phyloP scores from a whole-genome alignment of 2,329 filamentous ascomycete genomes.

The Trichoderma semiorbis region DNA sequence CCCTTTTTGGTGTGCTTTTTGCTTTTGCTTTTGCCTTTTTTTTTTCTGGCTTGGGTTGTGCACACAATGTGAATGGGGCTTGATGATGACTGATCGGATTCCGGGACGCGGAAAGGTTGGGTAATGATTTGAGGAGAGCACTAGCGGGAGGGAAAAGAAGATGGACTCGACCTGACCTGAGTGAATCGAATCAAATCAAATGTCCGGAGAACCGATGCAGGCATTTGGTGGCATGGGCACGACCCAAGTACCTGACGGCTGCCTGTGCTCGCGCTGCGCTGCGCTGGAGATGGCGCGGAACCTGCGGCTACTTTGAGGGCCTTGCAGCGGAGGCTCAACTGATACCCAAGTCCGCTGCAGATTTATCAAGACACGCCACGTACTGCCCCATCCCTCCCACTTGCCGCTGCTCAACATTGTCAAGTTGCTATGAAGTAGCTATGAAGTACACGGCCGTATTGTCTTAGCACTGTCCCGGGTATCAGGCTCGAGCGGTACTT shows the following conservation, averaged over 20 bases:
- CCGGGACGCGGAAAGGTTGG: slow-evolving; percentile 13
- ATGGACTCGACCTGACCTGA: background rate
- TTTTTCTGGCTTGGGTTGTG: background rate
- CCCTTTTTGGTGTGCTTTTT: background rate
- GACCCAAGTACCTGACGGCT: background rate
- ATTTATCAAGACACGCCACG: background rate
- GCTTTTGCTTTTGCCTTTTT: background rate
- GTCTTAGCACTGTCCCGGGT: background rate
- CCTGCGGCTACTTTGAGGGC: background rate
- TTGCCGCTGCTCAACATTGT: background rate
- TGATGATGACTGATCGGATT: slow-evolving; percentile 16
- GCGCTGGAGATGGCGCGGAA: background rate
- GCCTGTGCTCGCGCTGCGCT: background rate
- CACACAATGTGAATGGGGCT: background rate
- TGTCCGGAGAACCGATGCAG: slow-evolving; percentile 2
- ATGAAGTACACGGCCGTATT: background rate
- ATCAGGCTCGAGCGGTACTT: background rate
- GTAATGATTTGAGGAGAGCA: background rate
- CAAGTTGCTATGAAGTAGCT: background rate
- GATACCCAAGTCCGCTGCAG: background rate
- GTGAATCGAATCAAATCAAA: background rate
- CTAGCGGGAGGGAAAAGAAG: background rate
- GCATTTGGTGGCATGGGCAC: background rate
- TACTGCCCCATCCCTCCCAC: background rate
- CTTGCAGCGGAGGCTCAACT: background rate